Base-by-base conservation (phyloP, 495 filamentous ascomycete species). In the Paragyromitra xinjiangensis region DNA sequence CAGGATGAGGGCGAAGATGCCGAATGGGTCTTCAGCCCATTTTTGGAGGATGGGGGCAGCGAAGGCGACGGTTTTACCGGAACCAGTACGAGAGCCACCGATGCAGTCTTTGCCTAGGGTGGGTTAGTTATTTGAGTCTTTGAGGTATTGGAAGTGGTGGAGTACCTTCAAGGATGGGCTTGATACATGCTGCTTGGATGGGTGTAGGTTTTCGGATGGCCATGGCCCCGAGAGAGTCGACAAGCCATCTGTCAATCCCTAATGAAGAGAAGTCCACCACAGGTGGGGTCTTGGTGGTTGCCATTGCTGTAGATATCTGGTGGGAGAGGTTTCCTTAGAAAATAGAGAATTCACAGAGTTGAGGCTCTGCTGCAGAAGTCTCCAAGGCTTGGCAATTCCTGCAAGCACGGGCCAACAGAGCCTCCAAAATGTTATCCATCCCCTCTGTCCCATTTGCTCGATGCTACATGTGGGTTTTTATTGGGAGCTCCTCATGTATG, bases 61-160 rank as follows among this genome's bases (percentile, higher is more conserved):
- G 84, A 99, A 99, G 44, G 95, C 94, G 53, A 97, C 90, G n/a
- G 95, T 99, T 86, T 99, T 99, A 83, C 95, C 95, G n/a, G 95
- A 97, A 85, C 95, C 95, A 3, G 95, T 99, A 69, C 92, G 88
- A 79, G 93, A 97, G 19, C 94, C 93, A 78, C 96, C 95, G 78
- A 99, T 97, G 78, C 94, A 97, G 84, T 98, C 93, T 76, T 91
- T 88, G 3, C 80, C 81, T 80, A 45, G 3, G 45, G 24, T 11
- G 29, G 39, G 39, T 75, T 69, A 80, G 77, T 4, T 34, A 48
- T 59, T 26, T 51, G 39, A 24, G 16, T 29, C 11, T 34, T 40
- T 19, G 29, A 1, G 16, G 7, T 61, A 14, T 7, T 34, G 3
- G 5, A 1, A 14, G 19, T 19, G 8, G 14, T 14, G 37, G 29